Evolutionary conservation across 2,329 filamentous ascomycete genomes (phyloP), one percentile per base, ranked within the genome.

Genomic region (Drechslerella stenobrocha): DNA sequence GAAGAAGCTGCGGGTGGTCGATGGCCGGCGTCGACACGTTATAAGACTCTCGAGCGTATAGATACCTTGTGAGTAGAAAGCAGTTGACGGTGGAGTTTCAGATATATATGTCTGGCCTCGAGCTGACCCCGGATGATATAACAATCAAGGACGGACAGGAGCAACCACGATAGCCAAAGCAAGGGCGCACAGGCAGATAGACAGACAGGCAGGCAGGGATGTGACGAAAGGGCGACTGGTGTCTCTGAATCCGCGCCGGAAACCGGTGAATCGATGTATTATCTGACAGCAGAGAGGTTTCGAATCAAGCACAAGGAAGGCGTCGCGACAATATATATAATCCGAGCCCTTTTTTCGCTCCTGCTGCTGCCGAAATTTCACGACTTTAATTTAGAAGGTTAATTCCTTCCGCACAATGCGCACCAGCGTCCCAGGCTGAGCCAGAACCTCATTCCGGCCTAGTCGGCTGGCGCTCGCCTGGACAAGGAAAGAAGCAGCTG

Each of bases 341-440:
- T 55, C 5, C 11, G 11, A 30, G 11, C 11, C 51, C 55, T 59
- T 30, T 47, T 47, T 47, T 47, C 42, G 44, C 46, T 67, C 55
- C 55, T 55, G 63, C 60, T 47, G 44, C 46, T 67, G 63, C 55
- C 55, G 63, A 67, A 59, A 67, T 67, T 47, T 67, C 51, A 47
- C 28, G 32, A 55, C 46, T 53, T 67, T 67, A 67, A 67, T 67
- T 67, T 67, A 67, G 63, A 59, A 67, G 63, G 63, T 67, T 67
- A 48, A 66, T 60, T 40, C 30, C 34, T 53, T 48, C 50, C 55
- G 53, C 37, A 42, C 37, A 42, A 20, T 42, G 37, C 37, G 9
- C 22, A n/a, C 4, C 37, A n/a, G 18, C 13, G 13, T 13, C 34
- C 34, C 13, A 42, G 37, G 52, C 59, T 67, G 63, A 67, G 55